Conservation (phyloP, 2,329 filamentous ascomycete species). For the Cyanodermella asteris region DNA sequence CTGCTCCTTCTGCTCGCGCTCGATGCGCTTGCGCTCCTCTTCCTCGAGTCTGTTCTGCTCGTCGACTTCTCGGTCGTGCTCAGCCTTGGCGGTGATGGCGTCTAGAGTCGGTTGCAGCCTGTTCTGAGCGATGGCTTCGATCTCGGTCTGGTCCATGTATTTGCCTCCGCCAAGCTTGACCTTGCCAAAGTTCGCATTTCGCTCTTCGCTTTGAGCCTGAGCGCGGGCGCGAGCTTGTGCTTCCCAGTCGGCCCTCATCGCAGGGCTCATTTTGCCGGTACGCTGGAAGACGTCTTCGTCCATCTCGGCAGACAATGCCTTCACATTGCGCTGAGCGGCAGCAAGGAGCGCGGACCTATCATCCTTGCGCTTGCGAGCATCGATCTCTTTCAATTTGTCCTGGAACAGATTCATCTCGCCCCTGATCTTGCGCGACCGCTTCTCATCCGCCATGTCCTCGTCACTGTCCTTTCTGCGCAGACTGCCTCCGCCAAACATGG, state of each 20-base stretch:
- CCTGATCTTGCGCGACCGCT: constrained; percentile 49
- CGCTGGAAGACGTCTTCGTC: constrained; percentile 60
- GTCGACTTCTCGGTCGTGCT: constrained; percentile 46
- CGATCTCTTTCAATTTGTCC: constrained; percentile 42
- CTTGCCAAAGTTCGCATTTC: constrained; percentile 34
- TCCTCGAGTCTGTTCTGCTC: constrained; percentile 40
- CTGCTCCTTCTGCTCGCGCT: constrained; percentile 21
- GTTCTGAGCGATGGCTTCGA: constrained; percentile 56
- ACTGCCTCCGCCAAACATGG: constrained; percentile 33
- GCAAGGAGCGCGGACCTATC: constrained; percentile 59
- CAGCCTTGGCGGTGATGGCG: constrained; percentile 61
- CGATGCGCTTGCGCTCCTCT: constrained; percentile 40
- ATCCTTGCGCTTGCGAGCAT: constrained; percentile 48
- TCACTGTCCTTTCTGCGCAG: constrained; percentile 43
- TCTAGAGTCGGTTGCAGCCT: constrained; percentile 67
- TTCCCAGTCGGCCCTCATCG: constrained; percentile 57
- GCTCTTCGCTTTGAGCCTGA: constrained; percentile 38
- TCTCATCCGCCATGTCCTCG: constrained; percentile 38
- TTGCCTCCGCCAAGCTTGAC: constrained; percentile 60
- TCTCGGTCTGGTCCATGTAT: constrained; percentile 54
- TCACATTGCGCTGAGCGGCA: constrained; percentile 70
- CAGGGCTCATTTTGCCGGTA: constrained; percentile 50
- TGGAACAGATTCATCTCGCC: constrained; percentile 62
- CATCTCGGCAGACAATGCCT: constrained; percentile 53
- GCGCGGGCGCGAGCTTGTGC: constrained; percentile 50